Base-by-base conservation (phyloP, 805 yeast genomes). In the Myxozyma geophila region DNA sequence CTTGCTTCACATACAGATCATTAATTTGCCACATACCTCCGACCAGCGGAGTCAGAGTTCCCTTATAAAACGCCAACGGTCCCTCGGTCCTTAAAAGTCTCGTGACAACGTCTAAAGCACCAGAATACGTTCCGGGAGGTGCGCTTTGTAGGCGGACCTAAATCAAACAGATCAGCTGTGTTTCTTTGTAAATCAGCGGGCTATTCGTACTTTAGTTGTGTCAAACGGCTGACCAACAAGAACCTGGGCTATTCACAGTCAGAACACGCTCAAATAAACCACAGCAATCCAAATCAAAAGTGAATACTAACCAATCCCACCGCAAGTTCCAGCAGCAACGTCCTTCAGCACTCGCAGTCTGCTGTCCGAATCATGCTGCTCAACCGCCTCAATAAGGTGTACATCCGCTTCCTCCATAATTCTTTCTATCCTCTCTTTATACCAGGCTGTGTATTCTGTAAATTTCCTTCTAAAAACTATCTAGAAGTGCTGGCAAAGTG, bases 71-170 rank as follows among this genome's bases (percentile, higher is more conserved):
- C 0, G 96, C 99, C 43, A 78, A 63, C 7, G 87, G 83, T 1
- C 99, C 99, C 76, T 95, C 99, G 62, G 89, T 86, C 47, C 81
- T 80, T 44, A 93, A 50, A 60, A 95, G 80, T 70, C 85, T 82
- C 72, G 83, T 83, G 21, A 92, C 86, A 10, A 91, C 97, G 70
- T 91, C 96, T 61, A 84, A 70, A 0, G 97, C 87, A 1, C 92
- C 90, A 21, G 76, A 77, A 71, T 88, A 89, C 17, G 84, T 82
- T 4, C 96, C 95, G 40, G 86, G 86, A 1, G 92, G 86, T 0
- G 92, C 91, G 1, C 96, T 87, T 74, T 95, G 98, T 54, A 95
- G 80, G 58, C 99, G 82, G 21, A 95, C 98, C 77, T 93, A 91
- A 40, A 93, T 89, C 7, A 96, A 90, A 75, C 92, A 10, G 7